Evolutionary conservation across 768 basidiomycete genomes (phyloP).

Genomic region (Serendipita sp.): DNA sequence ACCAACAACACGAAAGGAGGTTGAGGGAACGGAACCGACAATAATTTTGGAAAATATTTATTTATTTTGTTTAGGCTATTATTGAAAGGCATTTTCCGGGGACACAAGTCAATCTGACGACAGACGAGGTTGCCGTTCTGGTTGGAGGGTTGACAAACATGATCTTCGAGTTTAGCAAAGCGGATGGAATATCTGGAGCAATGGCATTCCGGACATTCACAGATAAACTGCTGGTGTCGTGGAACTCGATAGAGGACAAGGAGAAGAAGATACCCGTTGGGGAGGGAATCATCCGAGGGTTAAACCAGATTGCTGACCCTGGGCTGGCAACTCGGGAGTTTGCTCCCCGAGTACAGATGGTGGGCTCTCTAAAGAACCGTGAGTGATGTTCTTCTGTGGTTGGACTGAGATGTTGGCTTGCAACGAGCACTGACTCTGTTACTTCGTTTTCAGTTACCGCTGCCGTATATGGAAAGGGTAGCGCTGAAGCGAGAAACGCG

Average conservation of each 20-base stretch:
- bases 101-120: not conserved
- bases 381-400: not conserved
- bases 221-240: not conserved
- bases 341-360: not conserved
- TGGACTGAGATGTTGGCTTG: no score
- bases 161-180: conserved; percentile 3
- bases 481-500: not conserved
- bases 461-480: not conserved
- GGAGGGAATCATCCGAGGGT: not conserved
- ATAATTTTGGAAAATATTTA: not conserved
- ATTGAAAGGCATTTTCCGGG: not conserved
- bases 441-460: not conserved
- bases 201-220: conserved; percentile 1
- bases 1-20: not conserved
- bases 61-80: not conserved
- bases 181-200: not conserved
- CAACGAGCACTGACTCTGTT: not conserved
- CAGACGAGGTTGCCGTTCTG: not conserved
- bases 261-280: not conserved
- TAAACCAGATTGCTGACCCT: not conserved
- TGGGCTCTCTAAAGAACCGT: not conserved
- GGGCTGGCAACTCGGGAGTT: not conserved
- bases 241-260: not conserved
- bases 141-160: not conserved
- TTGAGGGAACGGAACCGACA: no score